These are phyloP conservation scores for Obba rivulosa DNA, from an alignment of 768 basidiomycete genomes.

Conservation along the genomic window DNA sequence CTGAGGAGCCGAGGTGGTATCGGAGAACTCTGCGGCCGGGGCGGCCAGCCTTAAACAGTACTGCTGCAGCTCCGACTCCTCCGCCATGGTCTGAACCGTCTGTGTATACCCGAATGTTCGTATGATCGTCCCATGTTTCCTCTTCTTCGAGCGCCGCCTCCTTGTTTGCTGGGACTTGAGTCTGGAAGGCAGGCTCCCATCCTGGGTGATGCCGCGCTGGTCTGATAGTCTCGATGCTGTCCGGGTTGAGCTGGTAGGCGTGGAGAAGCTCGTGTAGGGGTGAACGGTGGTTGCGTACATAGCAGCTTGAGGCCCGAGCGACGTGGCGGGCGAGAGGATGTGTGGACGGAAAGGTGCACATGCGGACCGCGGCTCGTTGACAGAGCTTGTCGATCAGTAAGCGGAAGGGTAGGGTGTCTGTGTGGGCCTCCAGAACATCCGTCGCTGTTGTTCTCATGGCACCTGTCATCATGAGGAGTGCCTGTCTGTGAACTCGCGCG, in stretches of 20 bases:
- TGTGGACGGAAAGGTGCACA: conserved; percentile 14
- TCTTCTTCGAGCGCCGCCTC: no score
- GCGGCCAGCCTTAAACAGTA: conserved; percentile 11
- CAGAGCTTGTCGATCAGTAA: conserved; percentile 11
- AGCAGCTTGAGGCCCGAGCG: not conserved
- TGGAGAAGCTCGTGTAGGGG: conserved; percentile 20
- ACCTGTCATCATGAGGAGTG: conserved; percentile 15
- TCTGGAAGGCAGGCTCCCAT: conserved; percentile 3
- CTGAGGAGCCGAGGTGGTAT: conserved; percentile 16
- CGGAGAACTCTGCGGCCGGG: not conserved
- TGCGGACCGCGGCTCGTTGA: conserved; percentile 7
- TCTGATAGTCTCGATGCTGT: conserved; percentile 12
- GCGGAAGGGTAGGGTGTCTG: conserved; percentile 13
- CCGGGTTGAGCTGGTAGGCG: conserved; percentile 8
- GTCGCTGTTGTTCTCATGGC: conserved; percentile 18
- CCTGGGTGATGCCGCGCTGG: conserved; percentile 6
- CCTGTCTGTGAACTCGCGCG: conserved; percentile 17
- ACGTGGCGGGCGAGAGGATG: conserved; percentile 15
- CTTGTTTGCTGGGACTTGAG: no score
- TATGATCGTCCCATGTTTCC: not conserved
- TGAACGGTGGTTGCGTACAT: conserved; percentile 12
- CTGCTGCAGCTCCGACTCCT: conserved; percentile 25
- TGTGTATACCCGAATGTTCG: conserved; percentile 17
- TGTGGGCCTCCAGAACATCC: conserved; percentile 18
- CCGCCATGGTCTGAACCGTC: conserved; percentile 25